A percentile compares a stretch with the other conserved stretches of the same genome.
These are phyloP conservation scores for Kalmanozyma brasiliensis DNA, from an alignment of 1,284 basidiomycete species.

Conservation along the genomic window DNA sequence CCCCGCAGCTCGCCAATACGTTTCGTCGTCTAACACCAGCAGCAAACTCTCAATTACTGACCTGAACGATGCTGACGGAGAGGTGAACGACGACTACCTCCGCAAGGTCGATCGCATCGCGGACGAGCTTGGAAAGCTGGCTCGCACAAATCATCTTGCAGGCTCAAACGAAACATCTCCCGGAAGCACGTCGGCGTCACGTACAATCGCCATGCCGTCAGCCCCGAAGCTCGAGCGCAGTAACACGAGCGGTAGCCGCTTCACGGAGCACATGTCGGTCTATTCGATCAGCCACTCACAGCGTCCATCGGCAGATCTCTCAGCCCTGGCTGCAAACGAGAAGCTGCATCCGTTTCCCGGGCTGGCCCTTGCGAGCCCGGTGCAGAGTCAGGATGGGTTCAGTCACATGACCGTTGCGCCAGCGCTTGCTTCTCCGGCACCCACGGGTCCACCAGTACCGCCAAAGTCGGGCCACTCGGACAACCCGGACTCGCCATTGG, in stretches of 20 bases:
- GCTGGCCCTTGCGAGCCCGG: conserved; percentile 23
- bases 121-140: conserved; percentile 41
- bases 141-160: conserved; percentile 14
- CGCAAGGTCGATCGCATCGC: conserved; percentile 48
- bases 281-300: conserved; percentile 16
- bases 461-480: conserved; percentile 1
- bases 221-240: conserved; percentile 12
- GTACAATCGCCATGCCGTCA: not conserved
- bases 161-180: not conserved
- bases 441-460: not conserved
- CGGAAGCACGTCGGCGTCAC: not conserved
- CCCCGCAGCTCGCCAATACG: not conserved
- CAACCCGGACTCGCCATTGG: conserved; percentile 6
- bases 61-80: conserved; percentile 39
- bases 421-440: conserved; percentile 4
- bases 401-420: conserved; percentile 16
- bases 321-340: conserved; percentile 31
- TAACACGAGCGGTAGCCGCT: conserved; percentile 20
- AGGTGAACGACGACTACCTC: conserved; percentile 40
- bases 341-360: conserved; percentile 58
- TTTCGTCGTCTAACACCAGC: conserved; percentile 9
- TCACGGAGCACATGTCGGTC: conserved; percentile 23
- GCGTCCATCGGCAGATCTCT: conserved; percentile 27
- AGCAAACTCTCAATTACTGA: conserved; percentile 33
- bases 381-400: conserved; percentile 28